Base-by-base conservation (phyloP, 345 rosid species). In the Ceriops zippeliana region DNA sequence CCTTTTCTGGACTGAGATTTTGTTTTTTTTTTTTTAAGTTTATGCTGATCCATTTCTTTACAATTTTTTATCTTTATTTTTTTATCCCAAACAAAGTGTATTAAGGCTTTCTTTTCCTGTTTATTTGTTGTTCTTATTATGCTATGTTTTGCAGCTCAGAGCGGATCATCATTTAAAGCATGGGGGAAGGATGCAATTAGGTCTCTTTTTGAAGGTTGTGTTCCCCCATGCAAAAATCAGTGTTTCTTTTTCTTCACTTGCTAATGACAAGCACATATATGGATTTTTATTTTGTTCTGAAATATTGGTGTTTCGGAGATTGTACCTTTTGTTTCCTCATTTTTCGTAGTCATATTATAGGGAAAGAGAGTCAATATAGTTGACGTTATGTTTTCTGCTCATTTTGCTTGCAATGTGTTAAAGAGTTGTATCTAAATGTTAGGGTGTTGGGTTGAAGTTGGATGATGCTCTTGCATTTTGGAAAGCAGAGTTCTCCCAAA, bases 121-220 rank as follows among this genome's bases (percentile, higher is more conserved):
- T 51, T 32, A 19, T 51, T 46, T 53, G 28, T n/a, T 73, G 21
- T 72, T 74, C 31, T 24, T 21, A 56, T 56, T 56, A 5, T 72
- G 37, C 37, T 31, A 26, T 64, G 31, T 51, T 46, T 46, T 76
- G 80, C 87, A 91, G 96, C 85, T 95, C 52, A 84, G 87, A 82
- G 97, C 90, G 79, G 96, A 95, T 79, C 99, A 93, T 73, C 98
- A 89, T 83, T 73, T 95, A 51, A 90, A 95, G 84, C 97, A 95
- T 75, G 96, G 96, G 68, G 99, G 97, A 68, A 86, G 98, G 84
- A 95, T 95, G 96, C 98, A 95, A 73, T 79, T 95, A 67, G 99
- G 96, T 68, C 99, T 88, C 8, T 95, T 87, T 67, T 83, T 95
- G 63, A 91, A 95, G 93, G 97, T 95, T 82, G 68, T 65, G 61